Conservation (phyloP, 2,329 filamentous ascomycete genomes). For the Colletotrichum cuscutae region DNA sequence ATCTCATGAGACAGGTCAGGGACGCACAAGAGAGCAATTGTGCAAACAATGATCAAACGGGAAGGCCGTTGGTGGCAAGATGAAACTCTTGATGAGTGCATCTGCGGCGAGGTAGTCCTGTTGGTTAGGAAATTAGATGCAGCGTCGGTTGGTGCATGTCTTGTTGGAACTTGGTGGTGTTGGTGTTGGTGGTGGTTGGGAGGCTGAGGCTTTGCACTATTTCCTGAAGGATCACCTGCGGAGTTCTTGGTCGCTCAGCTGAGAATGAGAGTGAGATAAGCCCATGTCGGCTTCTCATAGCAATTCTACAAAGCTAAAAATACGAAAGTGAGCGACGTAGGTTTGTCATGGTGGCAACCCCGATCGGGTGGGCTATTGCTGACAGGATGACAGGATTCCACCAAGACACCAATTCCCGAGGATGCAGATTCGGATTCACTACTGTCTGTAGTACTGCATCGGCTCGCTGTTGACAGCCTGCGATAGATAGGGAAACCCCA, state of each 20-base stretch:
- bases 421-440: neutral
- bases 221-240: slow-evolving; percentile 15
- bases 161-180: neutral
- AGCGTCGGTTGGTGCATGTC: neutral
- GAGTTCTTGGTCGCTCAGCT: slow-evolving; percentile 22
- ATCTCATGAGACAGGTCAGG: neutral
- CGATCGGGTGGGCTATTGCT: neutral
- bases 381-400: slow-evolving; percentile 26
- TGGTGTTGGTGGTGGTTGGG: neutral
- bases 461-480: neutral
- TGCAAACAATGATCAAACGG: neutral
- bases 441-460: neutral
- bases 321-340: neutral
- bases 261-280: slow-evolving; percentile 19
- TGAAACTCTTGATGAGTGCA: neutral
- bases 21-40: neutral
- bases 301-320: slow-evolving; percentile 11
- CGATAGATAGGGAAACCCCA: neutral
- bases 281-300: neutral
- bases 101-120: neutral
- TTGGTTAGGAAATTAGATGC: neutral
- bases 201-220: slow-evolving; percentile 6
- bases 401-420: neutral
- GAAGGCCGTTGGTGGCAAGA: neutral
- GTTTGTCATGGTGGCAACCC: slow-evolving; percentile 13